These are phyloP conservation scores for Oidiodendron maius DNA, from an alignment of 495 filamentous ascomycete species.

Conservation along the genomic window DNA sequence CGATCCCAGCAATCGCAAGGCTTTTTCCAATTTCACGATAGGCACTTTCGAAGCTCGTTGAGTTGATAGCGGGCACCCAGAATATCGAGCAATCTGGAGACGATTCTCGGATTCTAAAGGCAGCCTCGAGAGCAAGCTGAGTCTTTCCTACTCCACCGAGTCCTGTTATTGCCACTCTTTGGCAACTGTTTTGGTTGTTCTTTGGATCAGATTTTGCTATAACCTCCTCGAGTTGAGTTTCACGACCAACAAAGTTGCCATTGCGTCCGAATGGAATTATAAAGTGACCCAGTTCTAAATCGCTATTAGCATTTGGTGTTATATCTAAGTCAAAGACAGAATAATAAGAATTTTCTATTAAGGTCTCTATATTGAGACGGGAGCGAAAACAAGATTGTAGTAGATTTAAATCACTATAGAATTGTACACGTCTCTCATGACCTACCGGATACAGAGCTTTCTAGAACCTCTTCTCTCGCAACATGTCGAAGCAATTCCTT, in stretches of 20 bases:
- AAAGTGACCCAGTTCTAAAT: background rate
- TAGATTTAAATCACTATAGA: background rate
- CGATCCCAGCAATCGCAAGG: conserved; percentile 7
- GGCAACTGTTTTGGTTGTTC: background rate
- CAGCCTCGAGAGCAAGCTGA: conserved; percentile 40
- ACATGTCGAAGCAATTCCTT: conserved; percentile 18
- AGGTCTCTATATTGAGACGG: background rate
- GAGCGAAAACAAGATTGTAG: background rate
- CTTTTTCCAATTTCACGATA: conserved; percentile 33
- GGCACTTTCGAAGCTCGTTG: conserved; percentile 36
- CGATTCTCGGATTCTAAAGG: conserved; percentile 27
- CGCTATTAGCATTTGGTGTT: too few relatives aligned
- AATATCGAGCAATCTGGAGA: conserved; percentile 38
- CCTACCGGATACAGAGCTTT: background rate
- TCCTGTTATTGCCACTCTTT: conserved; percentile 23
- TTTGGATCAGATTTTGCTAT: background rate
- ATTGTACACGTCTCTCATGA: background rate
- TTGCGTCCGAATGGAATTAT: background rate
- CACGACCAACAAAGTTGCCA: background rate
- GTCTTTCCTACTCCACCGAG: too few relatives aligned
- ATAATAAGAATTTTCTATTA: background rate
- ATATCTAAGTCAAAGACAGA: background rate
- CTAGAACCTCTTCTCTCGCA: background rate
- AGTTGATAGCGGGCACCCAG: conserved; percentile 39
- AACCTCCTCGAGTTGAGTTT: background rate